Evolutionary conservation across 2,329 filamentous ascomycete species (phyloP), one percentile per base, ranked within the genome.

Genomic region (Colletotrichum paranaense): DNA sequence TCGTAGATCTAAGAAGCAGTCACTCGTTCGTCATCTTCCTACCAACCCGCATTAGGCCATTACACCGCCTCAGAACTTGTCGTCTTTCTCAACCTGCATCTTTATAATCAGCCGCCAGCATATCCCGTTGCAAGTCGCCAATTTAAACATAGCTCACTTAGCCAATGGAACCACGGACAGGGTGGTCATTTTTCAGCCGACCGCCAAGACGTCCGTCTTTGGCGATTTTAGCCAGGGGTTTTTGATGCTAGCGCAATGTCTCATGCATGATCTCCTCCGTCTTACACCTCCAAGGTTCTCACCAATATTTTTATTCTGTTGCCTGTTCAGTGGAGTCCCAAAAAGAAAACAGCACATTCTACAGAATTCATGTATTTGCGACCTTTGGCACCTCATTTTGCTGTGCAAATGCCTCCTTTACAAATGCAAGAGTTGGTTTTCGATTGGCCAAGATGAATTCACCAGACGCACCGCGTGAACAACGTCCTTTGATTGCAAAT

Each of bases 191-290:
- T 62, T n/a, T 28, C 38, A 49, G 38, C 26, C 28, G n/a, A 19
- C 11, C 11, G 24, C 38, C 24, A 30, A 49, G 38, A 16, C 19
- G 8, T 26, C 26, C 14, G 22, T 24, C 24, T 11, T 62, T 7
- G 8, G 9, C 3, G 14, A 9, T n/a, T n/a, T 46, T 30, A 9
- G 22, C 24, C 38, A 62, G 26, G 26, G 16, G 9, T 49, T 58
- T 30, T 1, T n/a, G 9, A 62, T 62, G 38, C 16, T 42, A 62
- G 58, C 24, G 16, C 22, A 5, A n/a, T 58, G 16, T 35, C 14
- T 58, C 28, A 58, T 58, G 55, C 55, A 58, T 35, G 28, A 35
- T 58, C 28, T 30, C 55, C 28, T 30, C 38, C 38, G 38, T 19
- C 14, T 42, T 42, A 58, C 5, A 35, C 16, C 32, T 26, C 16